Base-by-base conservation (phyloP, 129 eudicot genomes). In the Helichrysum umbraculigerum region DNA sequence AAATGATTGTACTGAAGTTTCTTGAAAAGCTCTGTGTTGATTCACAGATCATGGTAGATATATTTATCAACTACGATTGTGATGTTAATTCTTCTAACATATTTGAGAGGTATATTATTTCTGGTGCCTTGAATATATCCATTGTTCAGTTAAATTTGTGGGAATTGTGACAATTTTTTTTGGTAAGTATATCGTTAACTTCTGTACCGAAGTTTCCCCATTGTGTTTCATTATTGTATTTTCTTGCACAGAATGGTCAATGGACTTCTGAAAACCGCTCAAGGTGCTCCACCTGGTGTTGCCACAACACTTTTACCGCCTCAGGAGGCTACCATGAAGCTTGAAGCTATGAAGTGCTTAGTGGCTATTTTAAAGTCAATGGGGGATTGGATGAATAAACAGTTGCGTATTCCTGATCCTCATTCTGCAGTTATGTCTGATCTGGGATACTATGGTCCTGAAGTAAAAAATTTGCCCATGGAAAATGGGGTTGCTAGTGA, bases 361-460 rank as follows among this genome's bases (percentile, higher is more conserved):
- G 96, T 90, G 77, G 83, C 91, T 82, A 70, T 90, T 70, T 75
- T 93, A 51, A 93, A 90, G 77, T 88, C 97, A 69, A 90, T 93
- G 98, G 98, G 97, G 61, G 93, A 88, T 70, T 93, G 98, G 98
- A 88, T 90, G 96, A 90, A 93, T 83, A 85, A 89, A 67, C 98
- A 90, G 78, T 65, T 93, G 73, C 88, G 90, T n/a, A 90, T 93
- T 78, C 92, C 98, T 51, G 96, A 90, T 81, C 79, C 90, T 75
- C 84, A 81, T 77, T 84, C 90, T 62, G 28, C 74, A 29, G 86
- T 83, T 70, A 84, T 80, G 54, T n/a, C 47, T 56, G 97, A 88
- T 56, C 66, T 78, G 17, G 78, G 76, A 30, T 90, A 87, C 41
- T 83, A 50, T 76, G 79, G 66, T 78, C 51, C 85, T 71, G 96